Conservation (phyloP, 345 rosid species). For the Salix viminalis region DNA sequence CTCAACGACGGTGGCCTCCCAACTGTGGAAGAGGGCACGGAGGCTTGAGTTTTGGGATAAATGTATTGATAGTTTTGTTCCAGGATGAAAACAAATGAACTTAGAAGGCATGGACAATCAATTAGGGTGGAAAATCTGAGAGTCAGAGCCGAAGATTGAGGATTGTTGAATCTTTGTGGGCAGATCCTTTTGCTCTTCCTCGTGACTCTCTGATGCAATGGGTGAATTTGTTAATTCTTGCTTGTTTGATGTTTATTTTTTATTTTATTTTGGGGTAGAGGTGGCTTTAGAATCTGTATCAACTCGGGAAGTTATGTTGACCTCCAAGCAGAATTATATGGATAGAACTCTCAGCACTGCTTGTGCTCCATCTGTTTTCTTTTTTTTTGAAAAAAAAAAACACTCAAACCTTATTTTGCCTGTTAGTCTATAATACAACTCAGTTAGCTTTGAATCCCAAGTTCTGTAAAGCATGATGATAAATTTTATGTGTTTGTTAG, state of each 20-base stretch:
- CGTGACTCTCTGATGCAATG: conserved; percentile 24
- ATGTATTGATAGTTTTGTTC: conserved; percentile 12
- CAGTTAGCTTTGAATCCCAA: neutral
- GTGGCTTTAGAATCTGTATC: conserved; percentile 49
- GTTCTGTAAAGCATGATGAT: neutral
- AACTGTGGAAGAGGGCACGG: conserved; percentile 70
- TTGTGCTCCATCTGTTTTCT: conserved; percentile 15
- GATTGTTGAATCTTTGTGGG: neutral
- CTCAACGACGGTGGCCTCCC: conserved; percentile 66
- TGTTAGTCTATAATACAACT: conserved; percentile 16
- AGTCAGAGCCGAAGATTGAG: conserved; percentile 26
- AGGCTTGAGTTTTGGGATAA: conserved; percentile 31
- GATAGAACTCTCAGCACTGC: conserved; percentile 21
- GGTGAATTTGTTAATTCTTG: conserved; percentile 57
- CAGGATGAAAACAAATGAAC: conserved; percentile 6
- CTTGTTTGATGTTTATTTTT: conserved; percentile 32
- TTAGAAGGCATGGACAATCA: conserved; percentile 1
- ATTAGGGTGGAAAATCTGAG: conserved; percentile 13
- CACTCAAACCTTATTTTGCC: conserved; percentile 10
- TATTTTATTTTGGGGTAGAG: conserved; percentile 35
- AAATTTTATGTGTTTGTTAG: too few species aligned
- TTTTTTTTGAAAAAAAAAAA: conserved; percentile 1
- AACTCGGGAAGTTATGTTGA: conserved; percentile 21
- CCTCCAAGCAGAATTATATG: conserved; percentile 35
- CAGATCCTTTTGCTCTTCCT: conserved; percentile 36